A percentile compares a stretch with the other conserved stretches of the same genome.
Evolutionary conservation across 2,329 filamentous ascomycete species (phyloP).

Genomic region (Ophiostoma novo-ulmi): DNA sequence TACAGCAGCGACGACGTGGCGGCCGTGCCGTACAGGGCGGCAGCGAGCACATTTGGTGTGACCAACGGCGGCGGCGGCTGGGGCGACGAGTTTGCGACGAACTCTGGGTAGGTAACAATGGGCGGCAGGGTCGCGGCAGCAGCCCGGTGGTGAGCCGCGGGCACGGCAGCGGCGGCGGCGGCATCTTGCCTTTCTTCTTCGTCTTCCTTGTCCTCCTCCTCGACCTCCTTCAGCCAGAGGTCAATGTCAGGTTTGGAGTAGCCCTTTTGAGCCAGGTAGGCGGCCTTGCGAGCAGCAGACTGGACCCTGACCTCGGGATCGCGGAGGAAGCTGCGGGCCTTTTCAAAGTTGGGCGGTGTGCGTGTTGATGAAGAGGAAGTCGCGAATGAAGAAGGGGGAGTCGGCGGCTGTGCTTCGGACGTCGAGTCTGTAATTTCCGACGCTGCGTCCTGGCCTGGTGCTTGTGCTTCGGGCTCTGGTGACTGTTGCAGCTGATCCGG

Average conservation of each 20-base stretch:
- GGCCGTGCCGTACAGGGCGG: slow-evolving; percentile 54
- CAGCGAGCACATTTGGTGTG: slow-evolving; percentile 54
- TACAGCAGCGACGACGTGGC: slow-evolving; percentile 61
- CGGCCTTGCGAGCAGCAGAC: slow-evolving; percentile 64
- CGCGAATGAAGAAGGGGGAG: not conserved
- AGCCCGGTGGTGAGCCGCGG: too few species aligned
- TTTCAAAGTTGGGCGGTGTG: slow-evolving; percentile 44
- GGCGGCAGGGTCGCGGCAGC: slow-evolving; percentile 38
- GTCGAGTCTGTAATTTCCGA: not conserved
- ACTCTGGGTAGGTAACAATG: slow-evolving; percentile 67
- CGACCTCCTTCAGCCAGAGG: slow-evolving; percentile 48
- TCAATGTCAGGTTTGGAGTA: slow-evolving; percentile 63
- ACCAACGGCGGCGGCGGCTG: slow-evolving; percentile 54
- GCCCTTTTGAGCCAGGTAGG: slow-evolving; percentile 74
- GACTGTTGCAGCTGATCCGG: not conserved
- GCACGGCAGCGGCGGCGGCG: too few species aligned
- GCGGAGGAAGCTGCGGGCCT: slow-evolving; percentile 70
- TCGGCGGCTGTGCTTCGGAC: not conserved
- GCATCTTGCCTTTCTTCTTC: not conserved
- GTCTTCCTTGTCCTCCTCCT: not conserved
- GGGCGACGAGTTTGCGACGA: slow-evolving; percentile 52
- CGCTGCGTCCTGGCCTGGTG: not conserved
- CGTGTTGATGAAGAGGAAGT: not conserved
- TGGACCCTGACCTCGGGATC: slow-evolving; percentile 67
- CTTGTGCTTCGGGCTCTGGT: not conserved